phyloP scores from a whole-genome alignment of 2,329 filamentous ascomycete genomes.

The Exophiala xenobiotica region DNA sequence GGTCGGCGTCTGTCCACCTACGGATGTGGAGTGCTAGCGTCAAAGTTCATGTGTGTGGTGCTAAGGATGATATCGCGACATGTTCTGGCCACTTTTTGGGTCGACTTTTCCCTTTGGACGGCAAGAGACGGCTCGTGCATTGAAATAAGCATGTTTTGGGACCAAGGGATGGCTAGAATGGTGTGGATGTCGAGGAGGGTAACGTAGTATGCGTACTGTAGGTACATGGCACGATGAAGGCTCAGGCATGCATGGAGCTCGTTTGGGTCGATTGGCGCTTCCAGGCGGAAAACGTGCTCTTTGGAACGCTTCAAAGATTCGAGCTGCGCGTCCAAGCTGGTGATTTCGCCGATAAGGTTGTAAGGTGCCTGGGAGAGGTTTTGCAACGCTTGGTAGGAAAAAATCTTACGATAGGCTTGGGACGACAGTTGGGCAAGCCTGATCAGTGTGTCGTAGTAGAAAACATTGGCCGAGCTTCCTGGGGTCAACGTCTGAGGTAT shows the following conservation, averaged over 20 bases:
- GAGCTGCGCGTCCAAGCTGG: not conserved
- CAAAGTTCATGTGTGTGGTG: not conserved
- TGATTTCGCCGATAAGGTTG: not conserved
- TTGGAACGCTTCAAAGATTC: not conserved
- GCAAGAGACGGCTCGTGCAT: not conserved
- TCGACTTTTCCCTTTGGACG: not conserved
- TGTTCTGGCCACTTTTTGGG: not conserved
- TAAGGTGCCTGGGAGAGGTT: not conserved
- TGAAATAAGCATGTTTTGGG: not conserved
- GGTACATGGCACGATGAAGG: too few relatives aligned
- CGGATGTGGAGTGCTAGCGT: not conserved
- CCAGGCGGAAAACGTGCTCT: not conserved
- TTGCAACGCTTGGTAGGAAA: not conserved
- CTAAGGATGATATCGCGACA: not conserved
- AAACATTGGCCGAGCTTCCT: not conserved
- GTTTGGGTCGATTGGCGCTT: not conserved
- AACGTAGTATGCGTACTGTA: conserved; percentile 4
- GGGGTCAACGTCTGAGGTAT: not conserved
- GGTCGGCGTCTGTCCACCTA: not conserved
- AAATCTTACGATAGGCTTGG: not conserved
- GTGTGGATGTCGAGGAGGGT: not conserved
- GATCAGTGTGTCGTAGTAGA: not conserved
- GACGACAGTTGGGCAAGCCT: conserved; percentile 4
- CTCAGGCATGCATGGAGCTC: not conserved
- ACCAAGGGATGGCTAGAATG: not conserved